phyloP scores from a whole-genome alignment of 371 early-diverging fungal genomes.

The Saksenaea vasiformis region DNA sequence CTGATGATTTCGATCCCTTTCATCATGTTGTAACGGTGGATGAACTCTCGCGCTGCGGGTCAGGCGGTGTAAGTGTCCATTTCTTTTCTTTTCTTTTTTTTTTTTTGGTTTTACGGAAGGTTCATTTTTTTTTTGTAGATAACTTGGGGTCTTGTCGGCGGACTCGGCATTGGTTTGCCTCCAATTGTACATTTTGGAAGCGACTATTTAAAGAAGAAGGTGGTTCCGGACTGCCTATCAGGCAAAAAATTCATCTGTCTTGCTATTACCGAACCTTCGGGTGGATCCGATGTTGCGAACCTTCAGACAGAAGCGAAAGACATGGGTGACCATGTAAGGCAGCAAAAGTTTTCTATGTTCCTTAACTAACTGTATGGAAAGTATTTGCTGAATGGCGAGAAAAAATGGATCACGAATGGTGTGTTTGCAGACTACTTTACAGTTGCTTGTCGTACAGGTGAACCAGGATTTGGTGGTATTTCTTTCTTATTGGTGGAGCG shows the following conservation, averaged over 20 bases:
- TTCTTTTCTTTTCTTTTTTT: neutral
- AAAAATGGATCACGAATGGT: conserved; percentile 90
- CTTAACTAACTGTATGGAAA: conserved; percentile 8
- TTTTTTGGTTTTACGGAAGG: neutral
- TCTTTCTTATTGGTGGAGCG: conserved; percentile 79
- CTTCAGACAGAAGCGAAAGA: conserved; percentile 75
- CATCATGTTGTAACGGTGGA: conserved; percentile 78
- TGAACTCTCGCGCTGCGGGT: conserved; percentile 83
- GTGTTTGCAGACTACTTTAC: conserved; percentile 78
- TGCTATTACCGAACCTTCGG: conserved; percentile 68
- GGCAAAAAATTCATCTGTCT: conserved; percentile 72
- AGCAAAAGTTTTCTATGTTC: neutral
- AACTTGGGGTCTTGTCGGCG: conserved; percentile 46
- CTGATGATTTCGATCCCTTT: conserved; percentile 74
- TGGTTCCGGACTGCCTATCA: conserved; percentile 55
- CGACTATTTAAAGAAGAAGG: conserved; percentile 58
- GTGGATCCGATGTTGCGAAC: conserved; percentile 84
- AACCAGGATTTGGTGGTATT: conserved; percentile 82
- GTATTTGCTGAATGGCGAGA: conserved; percentile 84
- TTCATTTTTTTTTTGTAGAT: conserved; percentile 19
- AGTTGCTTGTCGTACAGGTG: conserved; percentile 76
- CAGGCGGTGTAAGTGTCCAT: conserved; percentile 66
- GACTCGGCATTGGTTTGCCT: conserved; percentile 74
- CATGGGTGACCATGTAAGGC: conserved; percentile 20
- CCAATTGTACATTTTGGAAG: conserved; percentile 69